Evolutionary conservation across 2,329 filamentous ascomycete species (phyloP).

Genomic region (Colletotrichum lupini): DNA sequence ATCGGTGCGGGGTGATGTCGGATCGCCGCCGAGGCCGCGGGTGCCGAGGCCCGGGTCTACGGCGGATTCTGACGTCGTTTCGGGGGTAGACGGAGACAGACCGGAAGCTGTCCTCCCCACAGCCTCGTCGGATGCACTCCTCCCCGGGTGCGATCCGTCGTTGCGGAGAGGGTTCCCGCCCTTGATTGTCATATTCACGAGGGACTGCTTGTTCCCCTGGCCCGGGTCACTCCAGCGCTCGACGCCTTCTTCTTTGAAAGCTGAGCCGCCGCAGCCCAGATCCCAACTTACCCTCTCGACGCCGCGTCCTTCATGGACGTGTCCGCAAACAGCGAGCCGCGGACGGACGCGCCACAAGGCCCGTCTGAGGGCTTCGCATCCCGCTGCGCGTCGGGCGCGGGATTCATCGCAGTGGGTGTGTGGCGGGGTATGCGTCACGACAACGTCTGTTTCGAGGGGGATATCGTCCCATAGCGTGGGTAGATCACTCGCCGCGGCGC

Average conservation of each 20-base stretch:
- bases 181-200: slow-evolving; percentile 69
- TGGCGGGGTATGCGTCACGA: slow-evolving; percentile 79
- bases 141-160: slow-evolving; percentile 48
- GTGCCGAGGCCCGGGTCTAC: slow-evolving; percentile 42
- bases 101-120: too few species aligned
- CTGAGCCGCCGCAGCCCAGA: slow-evolving; percentile 49
- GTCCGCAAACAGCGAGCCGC: slow-evolving; percentile 74
- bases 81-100: too few species aligned
- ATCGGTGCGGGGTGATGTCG: slow-evolving; percentile 54
- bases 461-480: slow-evolving; percentile 70
- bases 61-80: background rate
- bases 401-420: slow-evolving; percentile 67
- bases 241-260: slow-evolving; percentile 56
- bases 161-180: slow-evolving; percentile 56
- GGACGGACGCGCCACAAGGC: slow-evolving; percentile 72
- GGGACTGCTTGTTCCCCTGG: slow-evolving; percentile 66
- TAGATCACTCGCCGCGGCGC: slow-evolving; percentile 35
- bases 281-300: slow-evolving; percentile 73
- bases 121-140: too few species aligned
- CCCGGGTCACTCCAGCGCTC: slow-evolving; percentile 70
- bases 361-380: slow-evolving; percentile 69
- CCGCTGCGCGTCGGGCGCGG: slow-evolving; percentile 52
- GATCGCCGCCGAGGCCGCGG: slow-evolving; percentile 53
- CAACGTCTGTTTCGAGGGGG: slow-evolving; percentile 70
- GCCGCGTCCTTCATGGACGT: slow-evolving; percentile 77